A percentile compares a stretch with the other conserved stretches of the same genome.
These are phyloP conservation scores for Candida suzukii DNA, from an alignment of 805 yeast species.

Conservation along the genomic window DNA sequence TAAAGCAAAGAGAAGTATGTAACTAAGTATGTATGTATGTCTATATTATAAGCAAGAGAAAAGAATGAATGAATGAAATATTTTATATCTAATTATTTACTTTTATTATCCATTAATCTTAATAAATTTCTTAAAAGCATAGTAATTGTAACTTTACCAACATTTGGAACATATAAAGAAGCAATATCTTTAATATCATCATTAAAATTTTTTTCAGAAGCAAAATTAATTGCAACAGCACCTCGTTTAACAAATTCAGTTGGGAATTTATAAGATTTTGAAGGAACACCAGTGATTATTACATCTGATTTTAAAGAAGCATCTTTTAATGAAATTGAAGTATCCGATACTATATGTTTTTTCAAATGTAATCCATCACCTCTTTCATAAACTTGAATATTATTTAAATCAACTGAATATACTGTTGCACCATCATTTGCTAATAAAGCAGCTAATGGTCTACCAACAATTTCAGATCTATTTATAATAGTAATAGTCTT, in stretches of 20 bases:
- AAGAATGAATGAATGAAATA: no score
- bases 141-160: slow-evolving; percentile 93
- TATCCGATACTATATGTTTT: slow-evolving; percentile 74
- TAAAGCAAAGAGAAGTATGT: no score
- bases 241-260: slow-evolving; percentile 75
- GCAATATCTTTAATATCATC: slow-evolving; percentile 81
- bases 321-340: slow-evolving; percentile 45
- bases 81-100: background rate
- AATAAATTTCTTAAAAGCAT: slow-evolving; percentile 88
- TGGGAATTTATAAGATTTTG: slow-evolving; percentile 78
- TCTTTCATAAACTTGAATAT: slow-evolving; percentile 86
- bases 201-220: slow-evolving; percentile 81
- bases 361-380: slow-evolving; percentile 82
- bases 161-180: slow-evolving; percentile 87
- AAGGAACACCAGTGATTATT: slow-evolving; percentile 93
- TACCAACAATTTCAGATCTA: slow-evolving; percentile 93
- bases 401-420: slow-evolving; percentile 82
- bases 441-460: slow-evolving; percentile 90
- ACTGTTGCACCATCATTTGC: slow-evolving; percentile 98
- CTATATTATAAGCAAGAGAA: no score
- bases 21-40: no score
- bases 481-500: slow-evolving; percentile 87
- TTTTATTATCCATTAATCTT: slow-evolving; percentile 65
- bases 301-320: slow-evolving; percentile 79
- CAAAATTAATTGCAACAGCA: slow-evolving; percentile 83